Conservation (phyloP, 306 rosid genomes). For the Datisca glomerata region DNA sequence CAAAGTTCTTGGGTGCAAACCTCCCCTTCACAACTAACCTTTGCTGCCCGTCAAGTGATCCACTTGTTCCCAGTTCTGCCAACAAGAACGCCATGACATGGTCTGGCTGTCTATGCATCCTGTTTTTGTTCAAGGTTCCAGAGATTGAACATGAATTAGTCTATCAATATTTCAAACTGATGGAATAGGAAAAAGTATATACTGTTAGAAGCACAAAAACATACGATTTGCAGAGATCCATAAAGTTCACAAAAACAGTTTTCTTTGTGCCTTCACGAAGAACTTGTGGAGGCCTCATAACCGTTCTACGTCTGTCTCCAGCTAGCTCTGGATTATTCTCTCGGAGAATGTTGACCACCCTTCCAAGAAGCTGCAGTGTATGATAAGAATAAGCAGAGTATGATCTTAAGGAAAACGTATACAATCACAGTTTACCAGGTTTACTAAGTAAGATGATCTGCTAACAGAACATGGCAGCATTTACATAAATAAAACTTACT, state of each 20-base stretch:
- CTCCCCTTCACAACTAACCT: slow-evolving; percentile 94
- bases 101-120: slow-evolving; percentile 98
- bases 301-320: slow-evolving; percentile 81
- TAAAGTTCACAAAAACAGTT: slow-evolving; percentile 91
- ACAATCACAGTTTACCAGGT: background rate
- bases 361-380: slow-evolving; percentile 66
- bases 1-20: slow-evolving; percentile 93
- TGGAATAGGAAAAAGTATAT: background rate
- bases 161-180: background rate
- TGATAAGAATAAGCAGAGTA: too few relatives aligned
- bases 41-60: slow-evolving; percentile 94
- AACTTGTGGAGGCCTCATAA: slow-evolving; percentile 98
- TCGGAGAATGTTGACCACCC: slow-evolving; percentile 85
- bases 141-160: background rate
- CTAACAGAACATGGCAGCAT: too few relatives aligned
- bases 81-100: slow-evolving; percentile 94
- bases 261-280: slow-evolving; percentile 99
- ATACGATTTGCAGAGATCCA: slow-evolving; percentile 91
- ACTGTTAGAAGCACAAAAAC: background rate
- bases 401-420: too few relatives aligned
- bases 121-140: slow-evolving; percentile 8
- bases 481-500: slow-evolving; percentile 35
- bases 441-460: background rate
- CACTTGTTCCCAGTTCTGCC: slow-evolving; percentile 93
- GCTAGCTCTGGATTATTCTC: slow-evolving; percentile 96